phyloP scores from a whole-genome alignment of 2,329 filamentous ascomycete species.

The Neodidymelliopsis sp. region DNA sequence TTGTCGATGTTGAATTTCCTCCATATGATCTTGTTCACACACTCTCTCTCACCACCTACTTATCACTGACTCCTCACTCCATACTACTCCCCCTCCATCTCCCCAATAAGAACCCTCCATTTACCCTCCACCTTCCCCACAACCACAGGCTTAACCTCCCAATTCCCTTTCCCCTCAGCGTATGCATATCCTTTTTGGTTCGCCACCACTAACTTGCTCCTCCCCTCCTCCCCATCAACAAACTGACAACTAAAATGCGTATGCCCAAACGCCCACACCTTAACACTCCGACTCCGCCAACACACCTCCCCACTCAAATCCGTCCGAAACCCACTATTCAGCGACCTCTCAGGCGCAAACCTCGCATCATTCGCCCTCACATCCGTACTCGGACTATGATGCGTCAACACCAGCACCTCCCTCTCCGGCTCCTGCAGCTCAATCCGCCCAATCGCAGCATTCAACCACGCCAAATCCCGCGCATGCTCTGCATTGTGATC shows the following conservation, averaged over 20 bases:
- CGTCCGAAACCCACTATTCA: slow-evolving; percentile 7
- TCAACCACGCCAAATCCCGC: slow-evolving; percentile 8
- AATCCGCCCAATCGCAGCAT: neutral
- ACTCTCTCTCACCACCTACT: neutral
- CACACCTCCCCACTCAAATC: slow-evolving; percentile 9
- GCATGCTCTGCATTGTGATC: slow-evolving; percentile 12
- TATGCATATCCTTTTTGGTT: slow-evolving; percentile 21
- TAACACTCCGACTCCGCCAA: slow-evolving; percentile 5
- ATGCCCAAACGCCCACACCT: slow-evolving; percentile 9
- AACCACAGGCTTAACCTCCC: slow-evolving; percentile 2
- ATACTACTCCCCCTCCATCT: no score
- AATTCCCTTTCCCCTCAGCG: neutral
- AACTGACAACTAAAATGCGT: slow-evolving; percentile 15
- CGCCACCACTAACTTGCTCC: slow-evolving; percentile 15
- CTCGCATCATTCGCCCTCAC: slow-evolving; percentile 1
- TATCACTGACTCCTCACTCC: no score
- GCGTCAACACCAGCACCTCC: slow-evolving; percentile 5
- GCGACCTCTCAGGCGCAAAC: slow-evolving; percentile 1
- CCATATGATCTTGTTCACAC: no score
- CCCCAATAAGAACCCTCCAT: slow-evolving; percentile 7
- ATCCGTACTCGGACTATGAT: slow-evolving; percentile 8
- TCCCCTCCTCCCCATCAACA: neutral
- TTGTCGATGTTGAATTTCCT: no score
- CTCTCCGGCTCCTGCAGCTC: neutral
- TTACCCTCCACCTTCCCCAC: slow-evolving; percentile 1